Conservation (phyloP, 2,329 filamentous ascomycete species). For the Aspergillus hiratsukae region DNA sequence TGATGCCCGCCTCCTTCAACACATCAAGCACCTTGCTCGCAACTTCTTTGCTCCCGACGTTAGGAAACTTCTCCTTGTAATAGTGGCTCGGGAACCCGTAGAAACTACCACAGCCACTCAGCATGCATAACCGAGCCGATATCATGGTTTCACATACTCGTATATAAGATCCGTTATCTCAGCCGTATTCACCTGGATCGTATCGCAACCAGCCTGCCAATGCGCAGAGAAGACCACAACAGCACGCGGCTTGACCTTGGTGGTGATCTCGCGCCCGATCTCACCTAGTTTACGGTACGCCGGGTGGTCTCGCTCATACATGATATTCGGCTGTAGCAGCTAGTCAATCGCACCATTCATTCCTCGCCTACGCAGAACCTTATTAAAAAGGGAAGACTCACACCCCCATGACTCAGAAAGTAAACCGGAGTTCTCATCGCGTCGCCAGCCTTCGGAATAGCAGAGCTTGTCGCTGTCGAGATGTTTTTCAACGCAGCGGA, state of each 20-base stretch:
- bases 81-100: conserved; percentile 68
- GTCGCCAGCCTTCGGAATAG: not conserved
- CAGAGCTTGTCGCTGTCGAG: not conserved
- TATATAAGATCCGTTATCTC: conserved; percentile 65
- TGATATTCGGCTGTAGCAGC: conserved; percentile 53
- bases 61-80: conserved; percentile 64
- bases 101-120: conserved; percentile 44
- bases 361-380: not conserved
- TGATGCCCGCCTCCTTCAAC: conserved; percentile 55
- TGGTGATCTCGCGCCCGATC: conserved; percentile 67
- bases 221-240: conserved; percentile 74
- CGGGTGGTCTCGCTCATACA: conserved; percentile 65
- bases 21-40: conserved; percentile 55
- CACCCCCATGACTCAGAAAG: conserved; percentile 49
- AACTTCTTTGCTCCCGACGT: conserved; percentile 57
- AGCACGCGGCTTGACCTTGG: conserved; percentile 64
- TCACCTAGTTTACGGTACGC: conserved; percentile 60
- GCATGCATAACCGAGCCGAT: not conserved
- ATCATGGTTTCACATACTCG: conserved; percentile 46
- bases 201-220: conserved; percentile 59
- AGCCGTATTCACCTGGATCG: conserved; percentile 62
- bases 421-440: conserved; percentile 47
- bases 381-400: conserved; percentile 17
- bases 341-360: not conserved
- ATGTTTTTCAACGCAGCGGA: conserved; percentile 4